Conservation (phyloP, 805 yeast genomes). For the Wickerhamiella spandovensis region DNA sequence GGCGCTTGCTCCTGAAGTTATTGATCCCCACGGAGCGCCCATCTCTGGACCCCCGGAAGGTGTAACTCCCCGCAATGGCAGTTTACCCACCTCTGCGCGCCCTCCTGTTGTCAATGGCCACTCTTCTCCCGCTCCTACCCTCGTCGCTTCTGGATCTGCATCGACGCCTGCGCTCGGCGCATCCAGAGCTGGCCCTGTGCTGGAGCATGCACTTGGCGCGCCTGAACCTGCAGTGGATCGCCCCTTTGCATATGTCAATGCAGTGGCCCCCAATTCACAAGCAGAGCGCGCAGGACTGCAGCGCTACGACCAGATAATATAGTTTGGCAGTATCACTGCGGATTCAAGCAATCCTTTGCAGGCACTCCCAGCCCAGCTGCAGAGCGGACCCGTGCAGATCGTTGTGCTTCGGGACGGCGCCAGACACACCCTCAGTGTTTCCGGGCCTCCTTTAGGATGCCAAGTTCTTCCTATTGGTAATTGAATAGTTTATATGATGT, state of each 20-base stretch:
- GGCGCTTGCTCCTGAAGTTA: conserved; percentile 23
- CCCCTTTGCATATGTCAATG: conserved; percentile 29
- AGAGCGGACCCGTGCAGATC: neutral
- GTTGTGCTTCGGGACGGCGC: conserved; percentile 1
- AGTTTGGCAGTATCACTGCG: conserved; percentile 42
- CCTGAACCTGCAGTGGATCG: neutral
- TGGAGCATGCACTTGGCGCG: no score
- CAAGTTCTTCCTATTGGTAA: conserved; percentile 8
- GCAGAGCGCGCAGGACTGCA: conserved; percentile 42
- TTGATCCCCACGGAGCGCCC: conserved; percentile 5
- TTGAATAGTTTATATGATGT: neutral
- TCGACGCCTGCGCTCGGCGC: no score
- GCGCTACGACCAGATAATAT: conserved; percentile 39
- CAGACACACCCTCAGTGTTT: conserved; percentile 2
- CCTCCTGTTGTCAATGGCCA: neutral
- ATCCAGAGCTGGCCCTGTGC: no score
- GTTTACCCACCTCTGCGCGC: neutral
- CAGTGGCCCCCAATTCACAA: conserved; percentile 43
- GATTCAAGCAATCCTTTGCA: conserved; percentile 40
- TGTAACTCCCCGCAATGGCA: neutral
- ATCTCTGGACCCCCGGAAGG: no score
- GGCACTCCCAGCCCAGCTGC: conserved; percentile 12
- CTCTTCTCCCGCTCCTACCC: neutral
- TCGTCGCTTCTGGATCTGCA: no score
- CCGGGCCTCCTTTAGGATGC: conserved; percentile 10